Conservation (phyloP, 2,329 filamentous ascomycete species). For the Colletotrichum trifolii region DNA sequence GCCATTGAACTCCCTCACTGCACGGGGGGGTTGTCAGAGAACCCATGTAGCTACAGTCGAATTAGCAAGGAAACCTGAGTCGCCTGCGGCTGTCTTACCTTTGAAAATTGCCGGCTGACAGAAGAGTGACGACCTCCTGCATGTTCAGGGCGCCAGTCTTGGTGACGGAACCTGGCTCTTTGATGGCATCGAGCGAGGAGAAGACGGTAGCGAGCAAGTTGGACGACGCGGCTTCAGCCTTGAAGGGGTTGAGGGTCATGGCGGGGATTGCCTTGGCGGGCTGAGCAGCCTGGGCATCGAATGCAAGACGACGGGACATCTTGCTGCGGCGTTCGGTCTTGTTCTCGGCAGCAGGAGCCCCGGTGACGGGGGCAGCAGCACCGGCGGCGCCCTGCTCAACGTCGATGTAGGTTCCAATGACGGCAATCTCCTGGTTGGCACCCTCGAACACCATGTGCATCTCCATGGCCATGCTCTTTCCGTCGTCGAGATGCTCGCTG, state of each 20-base stretch:
- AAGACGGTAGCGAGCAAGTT: constrained; percentile 60
- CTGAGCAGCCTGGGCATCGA: constrained; percentile 14
- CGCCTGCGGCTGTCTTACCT: constrained; percentile 40
- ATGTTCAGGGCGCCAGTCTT: constrained; percentile 55
- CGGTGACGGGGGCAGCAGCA: constrained; percentile 28
- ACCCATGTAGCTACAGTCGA: constrained; percentile 51
- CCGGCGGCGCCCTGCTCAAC: constrained; percentile 44
- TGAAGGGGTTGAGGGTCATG: constrained; percentile 53
- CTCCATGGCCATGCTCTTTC: constrained; percentile 61
- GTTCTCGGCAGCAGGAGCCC: constrained; percentile 28
- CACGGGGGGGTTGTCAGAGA: constrained; percentile 63
- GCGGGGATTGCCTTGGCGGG: constrained; percentile 47
- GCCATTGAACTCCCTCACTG: constrained; percentile 59
- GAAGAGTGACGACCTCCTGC: constrained; percentile 52
- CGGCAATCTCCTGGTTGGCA: constrained; percentile 52
- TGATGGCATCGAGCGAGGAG: constrained; percentile 52
- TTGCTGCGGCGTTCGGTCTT: constrained; percentile 30
- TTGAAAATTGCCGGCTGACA: constrained; percentile 52
- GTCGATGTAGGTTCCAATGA: constrained; percentile 57
- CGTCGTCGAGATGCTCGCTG: constrained; percentile 59
- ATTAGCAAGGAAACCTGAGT: too few species aligned
- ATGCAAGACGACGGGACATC: constrained; percentile 24
- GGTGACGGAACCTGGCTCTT: constrained; percentile 53
- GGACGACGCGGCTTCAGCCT: constrained; percentile 47
- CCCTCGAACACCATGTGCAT: constrained; percentile 70